phyloP scores from a whole-genome alignment of 192 early-diverging fungal genomes.

The Backusella australiensis region DNA sequence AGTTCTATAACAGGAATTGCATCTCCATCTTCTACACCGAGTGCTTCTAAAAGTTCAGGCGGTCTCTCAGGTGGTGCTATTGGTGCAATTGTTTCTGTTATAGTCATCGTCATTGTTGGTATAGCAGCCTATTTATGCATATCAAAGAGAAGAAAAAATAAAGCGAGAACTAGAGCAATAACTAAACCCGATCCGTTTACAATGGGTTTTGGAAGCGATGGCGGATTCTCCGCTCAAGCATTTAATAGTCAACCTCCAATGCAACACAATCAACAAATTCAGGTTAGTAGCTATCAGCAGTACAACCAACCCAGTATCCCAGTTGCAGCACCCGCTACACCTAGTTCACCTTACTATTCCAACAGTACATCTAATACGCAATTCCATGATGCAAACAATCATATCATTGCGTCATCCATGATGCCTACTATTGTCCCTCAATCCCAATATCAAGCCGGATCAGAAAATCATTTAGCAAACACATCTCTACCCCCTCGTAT shows the following conservation, averaged over 20 bases:
- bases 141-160: slow-evolving; percentile 14
- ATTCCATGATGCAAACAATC: slow-evolving; percentile 20
- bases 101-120: slow-evolving; percentile 19
- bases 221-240: neutral
- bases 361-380: neutral
- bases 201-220: slow-evolving; percentile 34
- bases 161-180: neutral
- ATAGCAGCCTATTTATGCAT: slow-evolving; percentile 19
- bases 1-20: neutral
- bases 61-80: slow-evolving; percentile 30
- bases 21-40: neutral
- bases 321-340: neutral
- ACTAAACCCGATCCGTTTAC: slow-evolving; percentile 32
- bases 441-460: neutral
- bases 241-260: neutral
- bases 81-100: slow-evolving; percentile 28
- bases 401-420: neutral
- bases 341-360: slow-evolving; percentile 5
- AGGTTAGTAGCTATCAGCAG: neutral
- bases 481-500: neutral
- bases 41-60: neutral
- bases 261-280: neutral
- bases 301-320: neutral
- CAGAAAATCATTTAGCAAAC: neutral
- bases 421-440: neutral